Conservation (phyloP, 352 stramenopile genomes). For the Thalassiosira pacifica region DNA sequence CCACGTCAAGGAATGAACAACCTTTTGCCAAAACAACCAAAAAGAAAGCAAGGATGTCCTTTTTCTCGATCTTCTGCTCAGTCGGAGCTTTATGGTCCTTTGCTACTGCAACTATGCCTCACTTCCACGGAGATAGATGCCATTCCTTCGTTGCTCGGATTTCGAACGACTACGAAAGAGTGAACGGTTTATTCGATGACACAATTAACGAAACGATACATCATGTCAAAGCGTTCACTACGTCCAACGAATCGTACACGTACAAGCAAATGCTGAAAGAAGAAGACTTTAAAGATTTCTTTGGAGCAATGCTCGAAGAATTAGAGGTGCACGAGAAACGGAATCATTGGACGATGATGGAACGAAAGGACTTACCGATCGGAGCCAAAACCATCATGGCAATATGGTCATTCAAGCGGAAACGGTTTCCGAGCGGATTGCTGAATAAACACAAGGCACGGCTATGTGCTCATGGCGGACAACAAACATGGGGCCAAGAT, state of each 20-base stretch:
- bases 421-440: neutral
- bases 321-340: constrained; percentile 20
- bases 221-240: neutral
- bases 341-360: constrained; percentile 28
- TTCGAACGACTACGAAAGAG: constrained; percentile 6
- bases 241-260: constrained; percentile 30
- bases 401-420: constrained; percentile 44
- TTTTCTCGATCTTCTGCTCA: neutral
- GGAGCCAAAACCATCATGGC: constrained; percentile 24
- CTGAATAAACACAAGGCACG: constrained; percentile 47
- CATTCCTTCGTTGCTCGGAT: neutral
- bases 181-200: constrained; percentile 20
- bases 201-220: constrained; percentile 17
- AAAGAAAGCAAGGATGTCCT: neutral
- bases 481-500: constrained; percentile 35
- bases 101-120: neutral
- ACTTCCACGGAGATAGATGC: neutral
- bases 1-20: neutral
- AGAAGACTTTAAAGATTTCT: constrained; percentile 36
- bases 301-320: constrained; percentile 35
- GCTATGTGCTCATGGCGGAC: constrained; percentile 42
- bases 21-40: neutral
- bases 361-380: neutral
- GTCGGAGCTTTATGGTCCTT: neutral
- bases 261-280: constrained; percentile 36